Evolutionary conservation across 129 eudicot genomes (phyloP), one percentile per base, ranked within the genome.

Genomic region (Helianthus tuberosus): DNA sequence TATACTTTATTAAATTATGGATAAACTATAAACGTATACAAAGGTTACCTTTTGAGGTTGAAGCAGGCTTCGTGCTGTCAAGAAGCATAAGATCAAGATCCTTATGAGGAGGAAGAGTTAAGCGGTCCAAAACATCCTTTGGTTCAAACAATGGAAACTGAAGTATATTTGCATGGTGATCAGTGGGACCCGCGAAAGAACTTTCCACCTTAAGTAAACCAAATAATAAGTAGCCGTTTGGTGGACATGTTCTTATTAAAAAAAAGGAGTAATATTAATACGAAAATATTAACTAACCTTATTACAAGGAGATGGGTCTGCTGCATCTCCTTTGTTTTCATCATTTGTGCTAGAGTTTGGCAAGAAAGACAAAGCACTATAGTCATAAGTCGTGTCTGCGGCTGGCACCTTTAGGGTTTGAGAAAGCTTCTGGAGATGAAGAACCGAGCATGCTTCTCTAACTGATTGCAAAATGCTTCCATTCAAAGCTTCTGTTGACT

Each of bases 71-170:
- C 81, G 83, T 73, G 6, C 84, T 87, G 74, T 95, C 99, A 36
- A 88, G 89, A 59, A 95, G 93, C 75, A 95, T 75, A 69, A 82
- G 81, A 66, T 88, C 97, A 70, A 95, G 82, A 77, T 95, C 97
- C 77, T 85, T 91, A 35, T 91, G 82, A 47, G 96, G 89, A 77
- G 97, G 92, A 80, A 95, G 94, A 47, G 89, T 59, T 60, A 93
- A 81, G 14, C 81, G 89, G 73, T 82, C 82, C 81, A 91, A 81
- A 47, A 95, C 68, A 73, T 91, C 91, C 75, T 80, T 85, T 41
- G 99, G 99, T 73, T 71, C 54, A 67, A 59, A 78, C 35, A 91
- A 75, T 3, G 91, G 86, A 47, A 62, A 73, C 52, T 87, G 86
- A 71, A 70, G 77, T 66, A 57, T 61, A 41, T 73, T 72, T 25